phyloP scores from a whole-genome alignment of 805 yeast genomes.

The Metschnikowia aberdeeniae region DNA sequence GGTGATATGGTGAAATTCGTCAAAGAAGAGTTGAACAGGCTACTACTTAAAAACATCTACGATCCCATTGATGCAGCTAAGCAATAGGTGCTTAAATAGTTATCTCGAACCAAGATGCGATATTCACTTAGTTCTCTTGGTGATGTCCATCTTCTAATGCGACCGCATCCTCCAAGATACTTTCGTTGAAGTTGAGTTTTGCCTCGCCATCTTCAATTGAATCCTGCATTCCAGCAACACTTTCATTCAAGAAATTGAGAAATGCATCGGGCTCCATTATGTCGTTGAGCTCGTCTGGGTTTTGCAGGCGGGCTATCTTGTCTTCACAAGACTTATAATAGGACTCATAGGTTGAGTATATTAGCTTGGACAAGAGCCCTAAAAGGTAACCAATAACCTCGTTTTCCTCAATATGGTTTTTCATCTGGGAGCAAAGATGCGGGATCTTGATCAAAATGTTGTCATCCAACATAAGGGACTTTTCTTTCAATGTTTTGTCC shows the following conservation, averaged over 20 bases:
- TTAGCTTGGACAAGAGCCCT: slow-evolving; percentile 41
- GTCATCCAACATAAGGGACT: slow-evolving; percentile 41
- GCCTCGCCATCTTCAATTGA: slow-evolving; percentile 13
- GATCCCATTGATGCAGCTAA: slow-evolving; percentile 73
- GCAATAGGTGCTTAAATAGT: slow-evolving; percentile 1
- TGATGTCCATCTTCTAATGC: slow-evolving; percentile 1
- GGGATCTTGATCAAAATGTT: slow-evolving; percentile 55
- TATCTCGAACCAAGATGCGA: background rate
- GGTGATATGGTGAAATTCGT: slow-evolving; percentile 71
- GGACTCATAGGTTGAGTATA: slow-evolving; percentile 53
- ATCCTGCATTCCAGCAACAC: slow-evolving; percentile 22
- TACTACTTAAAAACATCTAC: slow-evolving; percentile 79
- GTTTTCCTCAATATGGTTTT: slow-evolving; percentile 52
- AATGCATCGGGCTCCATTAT: slow-evolving; percentile 65
- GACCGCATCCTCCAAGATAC: slow-evolving; percentile 22
- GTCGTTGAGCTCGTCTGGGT: slow-evolving; percentile 35
- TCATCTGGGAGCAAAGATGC: slow-evolving; percentile 48
- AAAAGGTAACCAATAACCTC: slow-evolving; percentile 34
- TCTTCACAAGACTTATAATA: slow-evolving; percentile 39
- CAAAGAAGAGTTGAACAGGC: slow-evolving; percentile 68
- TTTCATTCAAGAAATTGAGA: slow-evolving; percentile 44
- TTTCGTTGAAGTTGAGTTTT: slow-evolving; percentile 22
- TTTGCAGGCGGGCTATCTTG: slow-evolving; percentile 20
- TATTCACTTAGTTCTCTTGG: background rate
- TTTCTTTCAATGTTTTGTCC: slow-evolving; percentile 22